Evolutionary conservation across 2,329 filamentous ascomycete genomes (phyloP).

Genomic region (Paraphaeosphaeria minitans): DNA sequence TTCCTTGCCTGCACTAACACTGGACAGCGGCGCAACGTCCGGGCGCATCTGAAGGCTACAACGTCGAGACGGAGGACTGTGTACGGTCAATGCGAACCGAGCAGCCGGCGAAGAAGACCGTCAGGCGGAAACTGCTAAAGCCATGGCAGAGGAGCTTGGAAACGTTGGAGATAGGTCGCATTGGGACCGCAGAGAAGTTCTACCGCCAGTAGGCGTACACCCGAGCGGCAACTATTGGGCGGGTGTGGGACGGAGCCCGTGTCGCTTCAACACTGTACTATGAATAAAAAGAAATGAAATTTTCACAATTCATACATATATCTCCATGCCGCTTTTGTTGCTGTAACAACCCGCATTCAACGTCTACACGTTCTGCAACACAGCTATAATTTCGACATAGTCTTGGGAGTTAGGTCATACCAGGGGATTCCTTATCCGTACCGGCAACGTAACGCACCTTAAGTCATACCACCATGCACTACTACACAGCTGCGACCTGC

Average conservation of each 20-base stretch:
- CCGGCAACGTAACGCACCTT: neutral
- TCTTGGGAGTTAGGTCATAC: too few relatives aligned
- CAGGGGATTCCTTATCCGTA: neutral
- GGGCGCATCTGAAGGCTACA: neutral
- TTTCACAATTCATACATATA: neutral
- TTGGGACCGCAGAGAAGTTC: neutral
- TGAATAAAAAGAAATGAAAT: neutral
- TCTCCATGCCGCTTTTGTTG: too few relatives aligned
- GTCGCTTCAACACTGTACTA: neutral
- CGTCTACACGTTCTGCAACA: too few relatives aligned
- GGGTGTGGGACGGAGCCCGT: neutral
- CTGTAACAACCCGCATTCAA: too few relatives aligned
- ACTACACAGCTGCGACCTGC: neutral
- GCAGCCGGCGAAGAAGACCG: neutral
- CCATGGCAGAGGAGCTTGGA: neutral
- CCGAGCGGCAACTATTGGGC: neutral
- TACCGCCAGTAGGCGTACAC: neutral
- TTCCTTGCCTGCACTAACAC: neutral
- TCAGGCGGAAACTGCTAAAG: neutral
- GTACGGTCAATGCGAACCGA: neutral
- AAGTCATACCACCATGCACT: neutral
- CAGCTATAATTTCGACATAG: too few relatives aligned
- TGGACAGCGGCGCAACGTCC: neutral
- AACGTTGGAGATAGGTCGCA: slow-evolving; percentile 1
- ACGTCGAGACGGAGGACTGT: neutral